Percentiles rank a stretch among this genome's conserved stretches.
These are phyloP conservation scores for Murraya paniculata DNA, from an alignment of 345 rosid species.

Conservation along the genomic window DNA sequence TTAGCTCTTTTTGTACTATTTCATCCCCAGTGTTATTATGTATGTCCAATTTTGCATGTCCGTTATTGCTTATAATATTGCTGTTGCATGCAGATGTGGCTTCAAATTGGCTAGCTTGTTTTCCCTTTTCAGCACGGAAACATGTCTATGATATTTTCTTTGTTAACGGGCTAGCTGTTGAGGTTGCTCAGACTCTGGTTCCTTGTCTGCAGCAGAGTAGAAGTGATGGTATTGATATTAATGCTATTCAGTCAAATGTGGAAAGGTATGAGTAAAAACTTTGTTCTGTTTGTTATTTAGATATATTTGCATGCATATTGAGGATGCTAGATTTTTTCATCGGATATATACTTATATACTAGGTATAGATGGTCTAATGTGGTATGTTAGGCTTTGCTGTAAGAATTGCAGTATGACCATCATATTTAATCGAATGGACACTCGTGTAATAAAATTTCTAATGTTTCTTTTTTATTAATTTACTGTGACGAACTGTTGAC, in stretches of 20 bases:
- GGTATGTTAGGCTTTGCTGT: neutral
- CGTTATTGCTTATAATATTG: constrained; percentile 13
- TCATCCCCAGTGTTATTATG: neutral
- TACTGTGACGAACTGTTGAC: neutral
- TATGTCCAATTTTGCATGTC: neutral
- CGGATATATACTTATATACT: neutral
- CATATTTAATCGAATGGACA: neutral
- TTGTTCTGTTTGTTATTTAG: neutral
- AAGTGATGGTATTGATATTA: constrained; percentile 33
- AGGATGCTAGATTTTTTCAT: neutral
- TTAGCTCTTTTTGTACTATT: neutral
- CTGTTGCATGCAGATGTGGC: constrained; percentile 65
- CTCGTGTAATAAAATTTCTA: neutral
- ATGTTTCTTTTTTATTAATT: neutral
- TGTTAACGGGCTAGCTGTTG: constrained; percentile 54
- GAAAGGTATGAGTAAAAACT: constrained; percentile 52
- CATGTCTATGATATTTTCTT: constrained; percentile 82
- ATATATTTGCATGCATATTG: neutral
- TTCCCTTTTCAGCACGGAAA: constrained; percentile 67
- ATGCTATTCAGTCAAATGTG: constrained; percentile 51
- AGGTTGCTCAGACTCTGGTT: constrained; percentile 79
- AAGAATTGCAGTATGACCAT: constrained; percentile 3
- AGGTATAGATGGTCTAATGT: neutral
- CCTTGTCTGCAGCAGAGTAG: constrained; percentile 50
- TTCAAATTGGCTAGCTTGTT: constrained; percentile 87